phyloP scores from a whole-genome alignment of 1,139 yeast genomes.

The Tardiomyces digboiensis region DNA sequence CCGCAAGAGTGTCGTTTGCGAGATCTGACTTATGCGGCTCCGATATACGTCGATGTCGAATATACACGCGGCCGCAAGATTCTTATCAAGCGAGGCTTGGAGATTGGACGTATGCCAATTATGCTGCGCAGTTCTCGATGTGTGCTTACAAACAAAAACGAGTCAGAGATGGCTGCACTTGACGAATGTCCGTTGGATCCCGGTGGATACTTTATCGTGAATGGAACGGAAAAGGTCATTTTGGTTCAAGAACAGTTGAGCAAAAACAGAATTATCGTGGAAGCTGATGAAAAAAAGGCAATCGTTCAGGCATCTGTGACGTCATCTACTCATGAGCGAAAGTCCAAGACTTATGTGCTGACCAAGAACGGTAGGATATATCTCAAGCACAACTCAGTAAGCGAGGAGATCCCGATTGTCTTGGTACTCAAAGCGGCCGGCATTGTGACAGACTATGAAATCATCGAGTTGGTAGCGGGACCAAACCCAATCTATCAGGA shows the following conservation, averaged over 20 bases:
- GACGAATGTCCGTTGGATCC: slow-evolving; percentile 98
- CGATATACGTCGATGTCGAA: slow-evolving; percentile 93
- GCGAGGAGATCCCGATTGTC: slow-evolving; percentile 94
- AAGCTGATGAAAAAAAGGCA: slow-evolving; percentile 90
- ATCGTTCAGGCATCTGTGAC: slow-evolving; percentile 97
- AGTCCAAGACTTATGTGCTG: slow-evolving; percentile 91
- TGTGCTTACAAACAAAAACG: slow-evolving; percentile 68
- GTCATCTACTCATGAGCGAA: slow-evolving; percentile 95
- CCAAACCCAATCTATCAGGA: slow-evolving; percentile 83
- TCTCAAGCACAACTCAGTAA: slow-evolving; percentile 87
- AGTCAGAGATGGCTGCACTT: slow-evolving; percentile 73
- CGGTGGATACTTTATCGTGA: slow-evolving; percentile 96
- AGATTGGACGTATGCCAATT: slow-evolving; percentile 96
- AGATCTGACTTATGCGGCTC: slow-evolving; percentile 93
- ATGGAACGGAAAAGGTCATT: slow-evolving; percentile 97
- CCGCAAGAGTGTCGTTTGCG: slow-evolving; percentile 97
- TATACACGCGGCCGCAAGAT: slow-evolving; percentile 92
- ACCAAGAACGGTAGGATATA: slow-evolving; percentile 86
- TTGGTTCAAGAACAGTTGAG: slow-evolving; percentile 95
- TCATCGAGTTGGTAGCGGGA: slow-evolving; percentile 91
- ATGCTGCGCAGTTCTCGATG: slow-evolving; percentile 94
- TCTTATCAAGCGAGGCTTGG: slow-evolving; percentile 81
- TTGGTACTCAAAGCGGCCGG: slow-evolving; percentile 95
- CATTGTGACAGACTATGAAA: slow-evolving; percentile 83
- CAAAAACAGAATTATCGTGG: slow-evolving; percentile 95